phyloP scores from a whole-genome alignment of 202 grass and related monocot genomes.

The Panicum hallii region DNA sequence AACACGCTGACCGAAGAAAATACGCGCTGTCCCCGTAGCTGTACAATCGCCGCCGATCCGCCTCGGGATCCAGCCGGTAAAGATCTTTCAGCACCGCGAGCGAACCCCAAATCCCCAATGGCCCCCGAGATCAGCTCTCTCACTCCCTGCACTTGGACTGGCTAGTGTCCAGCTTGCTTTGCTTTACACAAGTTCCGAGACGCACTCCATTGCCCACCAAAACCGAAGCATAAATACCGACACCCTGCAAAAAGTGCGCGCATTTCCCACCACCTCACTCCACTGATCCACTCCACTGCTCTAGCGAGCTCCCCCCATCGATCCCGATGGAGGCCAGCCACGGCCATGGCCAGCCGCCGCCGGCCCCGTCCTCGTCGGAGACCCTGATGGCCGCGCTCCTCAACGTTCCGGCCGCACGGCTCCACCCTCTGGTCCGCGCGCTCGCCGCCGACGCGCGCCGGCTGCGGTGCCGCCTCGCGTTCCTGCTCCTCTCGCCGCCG shows the following conservation, averaged over 20 bases:
- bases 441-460: constrained; percentile 58
- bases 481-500: constrained; percentile 82
- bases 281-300: not conserved
- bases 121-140: not conserved
- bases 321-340: constrained; percentile 59
- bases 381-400: constrained; percentile 74
- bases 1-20: too few species aligned
- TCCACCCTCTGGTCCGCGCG: constrained; percentile 54
- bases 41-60: too few species aligned
- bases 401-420: constrained; percentile 36
- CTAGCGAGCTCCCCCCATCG: constrained; percentile 21
- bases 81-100: too few species aligned
- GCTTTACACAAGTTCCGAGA: constrained; percentile 35
- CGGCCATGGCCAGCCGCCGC: constrained; percentile 17
- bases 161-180: not conserved
- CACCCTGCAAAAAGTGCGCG: constrained; percentile 29
- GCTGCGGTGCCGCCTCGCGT: constrained; percentile 68
- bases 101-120: not conserved
- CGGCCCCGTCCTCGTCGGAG: constrained; percentile 52
- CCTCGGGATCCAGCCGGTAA: too few species aligned
- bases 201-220: constrained; percentile 7
- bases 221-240: constrained; percentile 42
- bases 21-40: too few species aligned
- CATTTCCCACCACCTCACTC: constrained; percentile 36
- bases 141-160: not conserved